Conservation (phyloP, 805 yeast species). For the Millerago galiae region DNA sequence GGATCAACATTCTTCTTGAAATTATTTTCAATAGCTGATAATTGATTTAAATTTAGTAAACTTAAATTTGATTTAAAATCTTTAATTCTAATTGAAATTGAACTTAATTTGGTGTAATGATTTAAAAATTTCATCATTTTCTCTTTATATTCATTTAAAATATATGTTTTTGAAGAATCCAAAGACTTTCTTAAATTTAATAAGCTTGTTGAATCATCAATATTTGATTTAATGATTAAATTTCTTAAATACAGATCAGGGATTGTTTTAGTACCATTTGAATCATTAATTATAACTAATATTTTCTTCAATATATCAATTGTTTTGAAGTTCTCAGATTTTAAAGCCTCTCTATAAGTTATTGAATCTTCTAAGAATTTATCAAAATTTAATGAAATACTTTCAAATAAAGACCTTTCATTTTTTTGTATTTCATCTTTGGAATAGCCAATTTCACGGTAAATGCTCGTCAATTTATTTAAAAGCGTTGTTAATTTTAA, state of each 20-base stretch:
- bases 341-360: conserved; percentile 28
- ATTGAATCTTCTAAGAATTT: conserved; percentile 33
- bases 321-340: conserved; percentile 23
- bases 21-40: conserved; percentile 3
- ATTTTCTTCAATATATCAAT: conserved; percentile 25
- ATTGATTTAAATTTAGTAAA: conserved; percentile 16
- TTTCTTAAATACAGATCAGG: conserved; percentile 37
- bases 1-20: conserved; percentile 6
- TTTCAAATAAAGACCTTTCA: conserved; percentile 42
- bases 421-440: conserved; percentile 41
- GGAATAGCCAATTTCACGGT: conserved; percentile 50
- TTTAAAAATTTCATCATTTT: conserved; percentile 21
- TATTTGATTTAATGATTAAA: conserved; percentile 21
- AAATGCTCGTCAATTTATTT: conserved; percentile 38
- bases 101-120: conserved; percentile 4
- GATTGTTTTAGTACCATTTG: conserved; percentile 32
- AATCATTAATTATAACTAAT: conserved; percentile 28
- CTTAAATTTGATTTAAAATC: conserved; percentile 1
- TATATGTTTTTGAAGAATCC: conserved; percentile 25
- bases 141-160: conserved; percentile 27
- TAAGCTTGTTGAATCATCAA: conserved; percentile 25
- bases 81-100: conserved; percentile 8
- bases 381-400: conserved; percentile 42
- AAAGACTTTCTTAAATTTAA: conserved; percentile 29
- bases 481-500: conserved; percentile 17